Evolutionary conservation across 768 basidiomycete genomes (phyloP), one percentile per base, ranked within the genome.

Genomic region (Coprinopsis sp.): DNA sequence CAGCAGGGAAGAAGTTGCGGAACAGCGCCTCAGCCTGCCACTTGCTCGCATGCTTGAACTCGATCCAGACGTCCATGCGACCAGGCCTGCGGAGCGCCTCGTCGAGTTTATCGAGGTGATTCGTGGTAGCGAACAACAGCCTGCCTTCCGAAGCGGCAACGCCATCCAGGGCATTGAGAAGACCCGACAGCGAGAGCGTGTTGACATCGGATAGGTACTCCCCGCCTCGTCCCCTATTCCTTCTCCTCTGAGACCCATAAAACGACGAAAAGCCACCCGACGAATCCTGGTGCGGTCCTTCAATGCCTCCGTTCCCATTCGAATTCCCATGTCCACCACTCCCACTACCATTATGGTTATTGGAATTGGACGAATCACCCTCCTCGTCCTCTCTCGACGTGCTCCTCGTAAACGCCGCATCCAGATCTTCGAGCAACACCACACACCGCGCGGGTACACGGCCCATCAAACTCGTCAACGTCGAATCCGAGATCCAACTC

Each of bases 71-170:
- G 58, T 94, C 92, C 86, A 90, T 88, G 23, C 87, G 84, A 14
- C 92, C 92, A 4, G 92, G 90, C 44, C 92, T 84, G n/a, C 84
- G 87, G 10, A 95, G 78, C 0, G 92, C 92, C 3, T 91, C 88
- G 55, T 95, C 92, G 1, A 95, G 77, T 27, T 85, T 79, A 56
- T 93, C 89, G n/a, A 92, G 71, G 58, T 94, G 91, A 64, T 94
- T 94, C 10, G 89, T 91, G 14, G 89, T 91, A 0, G 91, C 92
- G 54, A 94, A 93, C 27, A 95, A 72, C 18, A 95, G 74, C 6
- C 92, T 77, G 6, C 91, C 91, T 59, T 95, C 92, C 1, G 87
- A 81, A 14, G 89, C 88, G 2, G 86, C 86, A 24, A 91, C 88
- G 37, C 88, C 90, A 55, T 93, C 91, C 44, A 93, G 70, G 6